Percentiles rank a stretch among this genome's conserved stretches.
Evolutionary conservation across 2,329 filamentous ascomycete genomes (phyloP).

Genomic region (Stachybotrys echinatus): DNA sequence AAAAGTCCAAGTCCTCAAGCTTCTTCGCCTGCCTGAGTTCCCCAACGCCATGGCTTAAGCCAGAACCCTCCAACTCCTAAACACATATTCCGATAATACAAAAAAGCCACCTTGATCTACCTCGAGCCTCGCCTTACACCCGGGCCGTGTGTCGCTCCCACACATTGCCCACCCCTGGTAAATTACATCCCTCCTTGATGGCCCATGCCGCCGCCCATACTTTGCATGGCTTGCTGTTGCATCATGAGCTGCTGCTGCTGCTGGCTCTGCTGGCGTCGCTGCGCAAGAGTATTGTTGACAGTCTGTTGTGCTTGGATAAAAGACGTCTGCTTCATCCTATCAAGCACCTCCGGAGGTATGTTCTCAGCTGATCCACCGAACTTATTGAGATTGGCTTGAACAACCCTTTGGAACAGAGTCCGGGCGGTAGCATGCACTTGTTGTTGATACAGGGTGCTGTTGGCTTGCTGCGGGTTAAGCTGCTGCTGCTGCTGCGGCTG

Average conservation of each 20-base stretch:
- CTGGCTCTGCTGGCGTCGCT: constrained; percentile 30
- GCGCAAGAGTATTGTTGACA: constrained; percentile 24
- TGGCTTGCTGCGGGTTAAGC: constrained; percentile 19
- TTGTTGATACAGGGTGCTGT: constrained; percentile 26
- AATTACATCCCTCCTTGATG: constrained; percentile 42
- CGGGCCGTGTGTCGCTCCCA: neutral
- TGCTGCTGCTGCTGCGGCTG: constrained; percentile 24
- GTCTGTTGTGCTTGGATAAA: constrained; percentile 28
- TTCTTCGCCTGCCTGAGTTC: neutral
- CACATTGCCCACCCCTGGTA: neutral
- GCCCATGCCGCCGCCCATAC: constrained; percentile 51
- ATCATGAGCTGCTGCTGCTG: constrained; percentile 29
- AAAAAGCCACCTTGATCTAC: neutral
- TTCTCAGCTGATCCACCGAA: constrained; percentile 19
- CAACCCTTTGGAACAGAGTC: constrained; percentile 28
- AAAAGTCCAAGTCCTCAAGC: neutral
- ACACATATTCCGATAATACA: neutral
- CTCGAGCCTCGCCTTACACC: no score
- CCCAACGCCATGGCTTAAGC: neutral
- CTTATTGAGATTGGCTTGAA: neutral
- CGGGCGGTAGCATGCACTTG: constrained; percentile 28
- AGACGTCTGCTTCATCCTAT: constrained; percentile 39
- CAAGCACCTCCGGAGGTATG: constrained; percentile 40
- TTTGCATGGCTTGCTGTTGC: constrained; percentile 26
- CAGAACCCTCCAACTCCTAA: neutral